These are phyloP conservation scores for Danielia oregonensis DNA, from an alignment of 805 yeast genomes.

Conservation along the genomic window DNA sequence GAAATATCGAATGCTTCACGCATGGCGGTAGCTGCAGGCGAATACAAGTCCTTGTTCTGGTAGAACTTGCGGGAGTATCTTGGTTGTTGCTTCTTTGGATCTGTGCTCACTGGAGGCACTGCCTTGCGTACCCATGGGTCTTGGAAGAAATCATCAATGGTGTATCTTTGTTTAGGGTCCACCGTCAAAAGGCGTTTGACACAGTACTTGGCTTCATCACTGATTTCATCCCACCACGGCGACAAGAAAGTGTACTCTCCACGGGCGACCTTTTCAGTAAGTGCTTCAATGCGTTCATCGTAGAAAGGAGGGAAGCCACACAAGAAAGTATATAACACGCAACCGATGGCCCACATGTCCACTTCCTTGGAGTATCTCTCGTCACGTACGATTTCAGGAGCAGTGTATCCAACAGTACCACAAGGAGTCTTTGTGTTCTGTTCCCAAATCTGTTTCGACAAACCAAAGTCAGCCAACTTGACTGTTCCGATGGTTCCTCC, in stretches of 20 bases:
- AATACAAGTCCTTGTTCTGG: conserved; percentile 37
- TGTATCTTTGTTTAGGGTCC: conserved; percentile 64
- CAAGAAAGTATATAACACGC: conserved; percentile 62
- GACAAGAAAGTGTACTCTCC: conserved; percentile 72
- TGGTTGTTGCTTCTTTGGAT: not conserved
- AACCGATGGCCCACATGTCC: conserved; percentile 73
- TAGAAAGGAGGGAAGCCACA: conserved; percentile 77
- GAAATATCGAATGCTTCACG: conserved; percentile 85
- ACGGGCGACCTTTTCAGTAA: conserved; percentile 63
- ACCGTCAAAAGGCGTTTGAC: conserved; percentile 64
- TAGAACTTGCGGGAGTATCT: conserved; percentile 1
- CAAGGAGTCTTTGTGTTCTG: conserved; percentile 61
- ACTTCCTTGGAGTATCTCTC: conserved; percentile 62
- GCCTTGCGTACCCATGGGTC: conserved; percentile 61
- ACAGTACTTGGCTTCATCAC: conserved; percentile 64
- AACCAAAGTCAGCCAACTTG: conserved; percentile 68
- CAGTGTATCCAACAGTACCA: conserved; percentile 74
- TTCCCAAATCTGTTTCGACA: conserved; percentile 51
- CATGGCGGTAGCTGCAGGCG: conserved; percentile 76
- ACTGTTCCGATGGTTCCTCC: conserved; percentile 63
- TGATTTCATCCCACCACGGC: conserved; percentile 90
- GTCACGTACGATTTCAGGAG: conserved; percentile 59
- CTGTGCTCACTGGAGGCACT: conserved; percentile 2
- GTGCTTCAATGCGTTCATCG: conserved; percentile 60
- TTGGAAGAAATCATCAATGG: conserved; percentile 59